phyloP scores from a whole-genome alignment of 371 early-diverging fungal genomes.

The Rhizopus arrhizus region DNA sequence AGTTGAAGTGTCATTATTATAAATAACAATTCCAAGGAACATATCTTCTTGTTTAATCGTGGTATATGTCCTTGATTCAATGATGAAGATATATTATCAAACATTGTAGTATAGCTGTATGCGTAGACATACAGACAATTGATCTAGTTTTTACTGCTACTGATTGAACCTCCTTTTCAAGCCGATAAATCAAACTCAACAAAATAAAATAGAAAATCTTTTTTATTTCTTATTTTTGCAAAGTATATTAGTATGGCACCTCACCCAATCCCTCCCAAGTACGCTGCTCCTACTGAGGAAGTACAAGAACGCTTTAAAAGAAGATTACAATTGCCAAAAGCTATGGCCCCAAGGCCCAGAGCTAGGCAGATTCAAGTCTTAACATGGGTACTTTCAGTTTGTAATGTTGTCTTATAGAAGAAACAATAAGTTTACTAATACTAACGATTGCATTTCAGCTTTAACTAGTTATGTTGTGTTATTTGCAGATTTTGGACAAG shows the following conservation, averaged over 20 bases:
- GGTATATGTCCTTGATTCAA: too few species aligned
- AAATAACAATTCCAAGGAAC: too few species aligned
- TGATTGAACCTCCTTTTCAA: too few species aligned
- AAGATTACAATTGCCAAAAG: constrained; percentile 37
- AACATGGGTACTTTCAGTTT: constrained; percentile 38
- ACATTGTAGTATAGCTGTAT: too few species aligned
- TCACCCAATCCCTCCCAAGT: constrained; percentile 13
- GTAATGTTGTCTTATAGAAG: constrained; percentile 21
- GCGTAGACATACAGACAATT: too few species aligned
- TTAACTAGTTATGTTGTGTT: constrained; percentile 47
- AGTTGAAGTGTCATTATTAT: too few species aligned
- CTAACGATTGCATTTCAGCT: constrained; percentile 21
- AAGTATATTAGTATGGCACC: constrained; percentile 7
- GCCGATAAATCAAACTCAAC: too few species aligned
- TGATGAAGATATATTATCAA: too few species aligned
- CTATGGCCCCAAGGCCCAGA: constrained; percentile 39
- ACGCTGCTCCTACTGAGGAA: constrained; percentile 16
- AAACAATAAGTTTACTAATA: neutral
- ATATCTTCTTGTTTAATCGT: too few species aligned
- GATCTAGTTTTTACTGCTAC: too few species aligned
- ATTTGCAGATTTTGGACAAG: constrained; percentile 51
- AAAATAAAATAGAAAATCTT: too few species aligned
- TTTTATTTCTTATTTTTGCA: too few species aligned
- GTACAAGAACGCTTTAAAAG: constrained; percentile 37
- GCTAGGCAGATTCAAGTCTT: constrained; percentile 45